These are phyloP conservation scores for Endoconidiophora laricicola DNA, from an alignment of 2,329 filamentous ascomycete species.

Conservation along the genomic window DNA sequence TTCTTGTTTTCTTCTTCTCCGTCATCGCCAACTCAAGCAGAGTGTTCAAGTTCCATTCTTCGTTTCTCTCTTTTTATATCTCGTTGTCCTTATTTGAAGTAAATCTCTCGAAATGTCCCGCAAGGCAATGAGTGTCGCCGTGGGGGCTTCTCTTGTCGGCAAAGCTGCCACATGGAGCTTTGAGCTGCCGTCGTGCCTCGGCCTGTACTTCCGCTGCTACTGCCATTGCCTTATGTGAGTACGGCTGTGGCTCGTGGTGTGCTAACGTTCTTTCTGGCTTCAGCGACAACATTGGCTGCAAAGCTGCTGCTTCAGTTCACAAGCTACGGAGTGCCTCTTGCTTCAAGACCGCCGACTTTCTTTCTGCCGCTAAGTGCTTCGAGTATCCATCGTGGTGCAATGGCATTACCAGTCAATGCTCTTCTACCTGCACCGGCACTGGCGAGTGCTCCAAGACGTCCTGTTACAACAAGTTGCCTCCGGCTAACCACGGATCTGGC, in stretches of 20 bases:
- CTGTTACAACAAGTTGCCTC: slow-evolving; percentile 27
- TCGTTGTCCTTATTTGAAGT: too few relatives aligned
- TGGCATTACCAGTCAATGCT: slow-evolving; percentile 29
- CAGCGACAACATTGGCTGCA: slow-evolving; percentile 25
- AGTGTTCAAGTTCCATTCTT: too few relatives aligned
- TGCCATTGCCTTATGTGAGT: slow-evolving; percentile 33
- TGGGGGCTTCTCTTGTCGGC: slow-evolving; percentile 23
- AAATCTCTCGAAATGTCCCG: too few relatives aligned
- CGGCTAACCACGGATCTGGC: slow-evolving; percentile 21
- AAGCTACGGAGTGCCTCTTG: slow-evolving; percentile 32
- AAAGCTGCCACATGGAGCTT: slow-evolving; percentile 26
- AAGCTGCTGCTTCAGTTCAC: slow-evolving; percentile 27
- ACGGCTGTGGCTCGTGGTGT: slow-evolving; percentile 38
- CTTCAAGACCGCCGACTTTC: slow-evolving; percentile 34
- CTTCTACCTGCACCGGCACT: slow-evolving; percentile 20
- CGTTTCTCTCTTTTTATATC: too few relatives aligned
- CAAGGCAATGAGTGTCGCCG: slow-evolving; percentile 18
- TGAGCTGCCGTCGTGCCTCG: slow-evolving; percentile 28
- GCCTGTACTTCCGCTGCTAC: slow-evolving; percentile 31
- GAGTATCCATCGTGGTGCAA: slow-evolving; percentile 33
- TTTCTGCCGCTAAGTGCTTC: slow-evolving; percentile 32
- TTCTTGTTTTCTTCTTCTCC: too few relatives aligned
- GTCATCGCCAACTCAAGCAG: too few relatives aligned
- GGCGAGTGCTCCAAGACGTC: slow-evolving; percentile 25
- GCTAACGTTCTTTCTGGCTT: slow-evolving; percentile 32